These are phyloP conservation scores for Chaetoceros muelleri DNA, from an alignment of 108 stramenopile genomes.

Conservation along the genomic window DNA sequence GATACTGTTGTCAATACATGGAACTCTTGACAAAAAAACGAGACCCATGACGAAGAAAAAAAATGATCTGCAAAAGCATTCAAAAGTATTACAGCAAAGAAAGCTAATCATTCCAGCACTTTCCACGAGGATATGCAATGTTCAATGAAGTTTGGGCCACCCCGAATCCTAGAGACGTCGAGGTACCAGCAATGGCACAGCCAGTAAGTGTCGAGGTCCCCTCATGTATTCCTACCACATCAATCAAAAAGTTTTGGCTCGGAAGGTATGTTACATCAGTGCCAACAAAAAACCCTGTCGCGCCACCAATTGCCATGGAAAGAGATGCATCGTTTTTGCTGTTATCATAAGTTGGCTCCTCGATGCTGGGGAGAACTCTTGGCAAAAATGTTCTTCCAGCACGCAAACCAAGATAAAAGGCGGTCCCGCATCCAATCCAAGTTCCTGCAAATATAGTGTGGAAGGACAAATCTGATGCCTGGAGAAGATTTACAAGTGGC, in stretches of 20 bases:
- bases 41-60: no score
- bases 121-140: slow-evolving; percentile 44
- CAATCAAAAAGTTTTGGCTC: slow-evolving; percentile 69
- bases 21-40: no score
- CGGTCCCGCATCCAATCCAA: slow-evolving; percentile 70
- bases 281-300: slow-evolving; percentile 80
- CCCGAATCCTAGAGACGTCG: slow-evolving; percentile 57
- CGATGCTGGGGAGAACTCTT: slow-evolving; percentile 33
- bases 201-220: slow-evolving; percentile 41
- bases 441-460: slow-evolving; percentile 55
- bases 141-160: slow-evolving; percentile 52
- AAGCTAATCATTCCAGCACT: slow-evolving; percentile 78
- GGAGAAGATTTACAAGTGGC: slow-evolving; percentile 63
- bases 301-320: slow-evolving; percentile 61
- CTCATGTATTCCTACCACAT: slow-evolving; percentile 62
- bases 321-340: slow-evolving; percentile 45
- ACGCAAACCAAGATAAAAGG: slow-evolving; percentile 64
- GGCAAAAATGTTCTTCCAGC: slow-evolving; percentile 40
- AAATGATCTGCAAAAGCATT: no score
- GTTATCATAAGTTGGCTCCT: slow-evolving; percentile 64
- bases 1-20: no score
- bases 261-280: slow-evolving; percentile 75
- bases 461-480: slow-evolving; percentile 61
- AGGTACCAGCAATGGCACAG: slow-evolving; percentile 67
- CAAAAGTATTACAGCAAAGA: no score